These are phyloP conservation scores for Diplocarpon mali DNA, from an alignment of 2,329 filamentous ascomycete species.

Conservation along the genomic window DNA sequence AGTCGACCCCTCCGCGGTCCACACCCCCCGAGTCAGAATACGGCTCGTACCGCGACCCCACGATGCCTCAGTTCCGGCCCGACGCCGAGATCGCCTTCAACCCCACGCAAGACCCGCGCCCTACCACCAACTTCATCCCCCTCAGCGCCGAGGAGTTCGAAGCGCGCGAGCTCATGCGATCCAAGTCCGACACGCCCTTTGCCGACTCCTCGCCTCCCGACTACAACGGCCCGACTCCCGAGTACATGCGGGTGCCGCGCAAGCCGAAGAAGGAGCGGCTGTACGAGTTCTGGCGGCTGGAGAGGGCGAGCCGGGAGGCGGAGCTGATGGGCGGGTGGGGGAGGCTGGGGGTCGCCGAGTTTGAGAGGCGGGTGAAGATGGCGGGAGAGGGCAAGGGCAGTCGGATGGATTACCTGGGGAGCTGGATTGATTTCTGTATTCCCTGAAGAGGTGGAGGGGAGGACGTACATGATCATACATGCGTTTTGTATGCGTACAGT, in stretches of 20 bases:
- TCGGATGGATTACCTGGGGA: constrained; percentile 69
- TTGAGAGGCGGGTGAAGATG: constrained; percentile 61
- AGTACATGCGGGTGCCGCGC: background rate
- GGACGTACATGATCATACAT: background rate
- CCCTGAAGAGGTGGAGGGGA: constrained; percentile 27
- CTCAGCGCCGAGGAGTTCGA: constrained; percentile 16
- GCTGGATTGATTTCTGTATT: constrained; percentile 80
- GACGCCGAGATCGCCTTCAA: constrained; percentile 27
- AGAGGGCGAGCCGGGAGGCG: constrained; percentile 40
- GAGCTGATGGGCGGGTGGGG: constrained; percentile 67
- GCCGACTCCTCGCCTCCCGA: background rate
- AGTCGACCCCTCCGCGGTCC: constrained; percentile 6
- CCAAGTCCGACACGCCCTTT: background rate
- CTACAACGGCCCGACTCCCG: background rate
- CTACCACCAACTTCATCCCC: constrained; percentile 6
- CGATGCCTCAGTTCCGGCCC: constrained; percentile 59
- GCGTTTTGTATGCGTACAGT: no score
- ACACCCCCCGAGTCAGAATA: constrained; percentile 7
- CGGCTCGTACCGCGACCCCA: constrained; percentile 38
- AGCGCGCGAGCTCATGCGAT: constrained; percentile 7
- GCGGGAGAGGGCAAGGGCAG: constrained; percentile 42
- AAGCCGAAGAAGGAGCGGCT: constrained; percentile 8
- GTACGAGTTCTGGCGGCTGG: constrained; percentile 18
- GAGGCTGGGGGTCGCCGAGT: constrained; percentile 66
- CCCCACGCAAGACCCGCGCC: constrained; percentile 10